Evolutionary conservation across 306 rosid species (phyloP).

Genomic region (Dryas octopetala): DNA sequence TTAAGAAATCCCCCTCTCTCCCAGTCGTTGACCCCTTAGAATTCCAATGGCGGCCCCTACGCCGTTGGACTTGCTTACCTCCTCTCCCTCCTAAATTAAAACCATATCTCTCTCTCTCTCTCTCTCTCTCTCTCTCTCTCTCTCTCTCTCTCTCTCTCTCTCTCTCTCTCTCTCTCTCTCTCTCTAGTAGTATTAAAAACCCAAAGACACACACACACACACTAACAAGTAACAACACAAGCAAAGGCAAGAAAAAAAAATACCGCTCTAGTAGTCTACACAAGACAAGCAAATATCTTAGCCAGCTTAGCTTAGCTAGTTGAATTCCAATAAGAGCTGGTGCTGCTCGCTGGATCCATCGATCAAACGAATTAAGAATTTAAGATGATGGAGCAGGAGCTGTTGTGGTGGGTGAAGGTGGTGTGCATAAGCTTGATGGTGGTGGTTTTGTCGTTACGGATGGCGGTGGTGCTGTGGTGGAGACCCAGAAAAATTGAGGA

Average conservation of each 20-base stretch:
- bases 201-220: constrained; percentile 30
- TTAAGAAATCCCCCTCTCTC: background rate
- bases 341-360: no score
- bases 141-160: constrained; percentile 11
- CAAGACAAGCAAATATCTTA: background rate
- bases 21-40: constrained; percentile 72
- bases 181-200: constrained; percentile 44
- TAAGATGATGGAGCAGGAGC: constrained; percentile 37
- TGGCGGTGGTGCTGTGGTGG: constrained; percentile 76
- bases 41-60: constrained; percentile 94
- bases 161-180: constrained; percentile 8
- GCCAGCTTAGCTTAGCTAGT: background rate
- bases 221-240: constrained; percentile 45
- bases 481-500: constrained; percentile 67
- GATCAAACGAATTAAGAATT: background rate
- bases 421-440: constrained; percentile 23
- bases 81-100: constrained; percentile 18
- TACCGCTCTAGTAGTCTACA: constrained; percentile 30
- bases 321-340: no score
- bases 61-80: constrained; percentile 74
- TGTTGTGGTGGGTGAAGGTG: constrained; percentile 49
- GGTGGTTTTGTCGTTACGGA: constrained; percentile 37
- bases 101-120: constrained; percentile 25
- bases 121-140: constrained; percentile 16
- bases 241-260: constrained; percentile 28